A percentile compares a stretch with the other conserved stretches of the same genome.
phyloP scores from a whole-genome alignment of 2,329 filamentous ascomycete species.

The Ophiostoma triangulosporum region DNA sequence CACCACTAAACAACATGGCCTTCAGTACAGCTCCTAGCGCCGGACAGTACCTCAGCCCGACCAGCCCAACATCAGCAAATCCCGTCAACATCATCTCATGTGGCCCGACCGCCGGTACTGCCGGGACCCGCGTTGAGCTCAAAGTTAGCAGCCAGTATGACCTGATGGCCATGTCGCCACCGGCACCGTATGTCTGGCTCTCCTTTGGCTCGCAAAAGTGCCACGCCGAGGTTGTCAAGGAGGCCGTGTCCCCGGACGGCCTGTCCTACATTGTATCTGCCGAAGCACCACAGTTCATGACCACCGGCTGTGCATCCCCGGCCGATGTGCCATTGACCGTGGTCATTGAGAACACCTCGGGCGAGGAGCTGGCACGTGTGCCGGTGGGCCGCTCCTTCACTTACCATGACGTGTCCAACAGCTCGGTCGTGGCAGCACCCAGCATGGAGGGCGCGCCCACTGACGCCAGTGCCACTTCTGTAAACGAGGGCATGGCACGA shows the following conservation, averaged over 20 bases:
- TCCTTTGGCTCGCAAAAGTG: slow-evolving; percentile 70
- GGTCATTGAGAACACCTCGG: slow-evolving; percentile 36
- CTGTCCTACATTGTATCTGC: slow-evolving; percentile 54
- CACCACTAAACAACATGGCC: slow-evolving; percentile 40
- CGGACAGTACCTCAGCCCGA: slow-evolving; percentile 44
- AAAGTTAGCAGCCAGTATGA: slow-evolving; percentile 67
- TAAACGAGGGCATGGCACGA: slow-evolving; percentile 28
- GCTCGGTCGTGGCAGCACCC: slow-evolving; percentile 18
- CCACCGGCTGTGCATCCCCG: slow-evolving; percentile 34
- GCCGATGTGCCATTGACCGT: slow-evolving; percentile 41
- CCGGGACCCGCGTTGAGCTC: slow-evolving; percentile 58
- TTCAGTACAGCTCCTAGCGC: slow-evolving; percentile 49
- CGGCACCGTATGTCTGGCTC: slow-evolving; percentile 45
- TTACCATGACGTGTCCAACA: slow-evolving; percentile 22
- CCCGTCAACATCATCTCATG: slow-evolving; percentile 44
- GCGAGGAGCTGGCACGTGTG: slow-evolving; percentile 38
- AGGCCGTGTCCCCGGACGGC: slow-evolving; percentile 34
- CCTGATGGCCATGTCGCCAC: slow-evolving; percentile 43
- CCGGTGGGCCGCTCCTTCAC: slow-evolving; percentile 32
- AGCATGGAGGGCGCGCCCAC: slow-evolving; percentile 2
- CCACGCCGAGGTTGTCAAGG: slow-evolving; percentile 50
- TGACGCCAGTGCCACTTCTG: slow-evolving; percentile 17
- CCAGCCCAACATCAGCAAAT: slow-evolving; percentile 17
- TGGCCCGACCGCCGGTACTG: slow-evolving; percentile 52
- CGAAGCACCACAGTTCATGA: slow-evolving; percentile 50